Conservation (phyloP, 768 basidiomycete genomes). For the Boletus bicolor region DNA sequence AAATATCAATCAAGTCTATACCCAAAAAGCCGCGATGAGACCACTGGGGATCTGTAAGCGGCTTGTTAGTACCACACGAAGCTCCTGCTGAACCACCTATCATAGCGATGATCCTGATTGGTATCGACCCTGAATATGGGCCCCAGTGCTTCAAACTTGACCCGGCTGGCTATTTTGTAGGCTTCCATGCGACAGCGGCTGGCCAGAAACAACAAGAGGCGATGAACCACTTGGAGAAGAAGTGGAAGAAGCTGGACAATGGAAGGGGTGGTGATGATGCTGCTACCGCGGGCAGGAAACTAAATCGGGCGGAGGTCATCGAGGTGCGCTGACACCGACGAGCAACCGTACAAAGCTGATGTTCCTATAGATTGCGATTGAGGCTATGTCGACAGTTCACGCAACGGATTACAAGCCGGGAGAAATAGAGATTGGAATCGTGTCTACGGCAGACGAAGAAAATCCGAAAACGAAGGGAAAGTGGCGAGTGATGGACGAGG, state of each 20-base stretch:
- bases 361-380: constrained; percentile 75
- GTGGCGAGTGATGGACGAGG: constrained; percentile 78
- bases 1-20: constrained; percentile 99
- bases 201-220: constrained; percentile 98
- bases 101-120: constrained; percentile 93
- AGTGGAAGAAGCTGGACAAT: constrained; percentile 92
- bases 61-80: not conserved
- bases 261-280: constrained; percentile 80
- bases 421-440: constrained; percentile 95
- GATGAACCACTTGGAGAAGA: constrained; percentile 98
- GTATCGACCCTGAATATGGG: constrained; percentile 83
- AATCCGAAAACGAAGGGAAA: constrained; percentile 63
- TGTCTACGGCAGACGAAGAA: constrained; percentile 74
- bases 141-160: constrained; percentile 99
- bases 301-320: constrained; percentile 77
- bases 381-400: constrained; percentile 90
- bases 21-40: constrained; percentile 95
- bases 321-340: constrained; percentile 57
- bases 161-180: constrained; percentile 97
- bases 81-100: not conserved
- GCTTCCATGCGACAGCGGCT: constrained; percentile 94
- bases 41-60: constrained; percentile 89
- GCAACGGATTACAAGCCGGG: constrained; percentile 94
- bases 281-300: constrained; percentile 65
- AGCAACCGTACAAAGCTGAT: not conserved